Base-by-base conservation (phyloP, 768 basidiomycete genomes). In the Krasilnikovozyma curviuscula region DNA sequence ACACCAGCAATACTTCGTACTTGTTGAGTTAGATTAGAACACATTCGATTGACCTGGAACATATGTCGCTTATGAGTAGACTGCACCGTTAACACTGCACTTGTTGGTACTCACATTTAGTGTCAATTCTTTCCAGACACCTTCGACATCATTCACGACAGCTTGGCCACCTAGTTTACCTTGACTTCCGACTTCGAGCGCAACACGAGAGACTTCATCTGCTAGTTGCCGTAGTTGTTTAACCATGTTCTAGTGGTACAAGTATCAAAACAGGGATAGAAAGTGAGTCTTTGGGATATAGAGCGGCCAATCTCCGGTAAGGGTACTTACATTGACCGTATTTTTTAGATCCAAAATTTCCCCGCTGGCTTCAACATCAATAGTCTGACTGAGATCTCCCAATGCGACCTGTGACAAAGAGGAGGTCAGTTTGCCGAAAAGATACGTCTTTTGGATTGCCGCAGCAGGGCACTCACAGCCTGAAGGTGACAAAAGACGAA, bases 91-190 rank as follows among this genome's bases (percentile, higher is more conserved):
- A n/a, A n/a, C n/a, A n/a, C n/a, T n/a, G n/a, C n/a, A n/a, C n/a
- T n/a, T n/a, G n/a, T n/a, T 49, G 9, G 38, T 18, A 31, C 56
- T 63, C 47, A 68, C 55, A 42, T 61, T 66, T 39, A 61, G 56
- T 13, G 82, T 82, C 64, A 83, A 67, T 60, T 84, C 78, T 71
- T 88, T 85, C 86, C 86, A 88, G 70, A 84, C 85, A 45, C 86
- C 86, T 61, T 86, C 79, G 0, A 89, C 86, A 40, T 81, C 84
- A n/a, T 81, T 79, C 0, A 91, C 88, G 49, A 70, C 74, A 1
- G 88, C 88, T 62, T 93, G 88, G 16, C 88, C 88, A 40, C 88
- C 89, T 63, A 95, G 71, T 40, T 83, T 91, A 63, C 85, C 85
- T 62, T 88, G 81, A 31, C 79, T 85, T 37, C 85, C 85, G 54